Base-by-base conservation (phyloP, 148 eudicot species). In the Fagopyrum homotropicum region DNA sequence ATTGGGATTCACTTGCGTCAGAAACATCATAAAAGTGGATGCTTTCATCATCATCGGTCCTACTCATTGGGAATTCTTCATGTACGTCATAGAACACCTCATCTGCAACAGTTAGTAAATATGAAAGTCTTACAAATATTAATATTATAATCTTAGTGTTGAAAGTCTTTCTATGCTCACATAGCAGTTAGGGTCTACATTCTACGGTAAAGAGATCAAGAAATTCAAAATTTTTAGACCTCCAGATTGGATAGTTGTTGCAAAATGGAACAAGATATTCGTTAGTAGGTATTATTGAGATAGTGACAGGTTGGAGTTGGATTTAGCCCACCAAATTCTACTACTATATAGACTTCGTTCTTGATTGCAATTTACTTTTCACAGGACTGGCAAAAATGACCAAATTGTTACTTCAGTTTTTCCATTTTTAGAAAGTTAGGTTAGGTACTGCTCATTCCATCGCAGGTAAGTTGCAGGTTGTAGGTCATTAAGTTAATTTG, bases 11-110 rank as follows among this genome's bases (percentile, higher is more conserved):
- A 75, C 80, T 84, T 69, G 63, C 91, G 69, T 55, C 51, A 76
- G 76, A 51, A 50, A 72, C 76, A 74, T 81, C 77, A 44, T 84
- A 55, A 59, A 30, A 79, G 78, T 77, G 61, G 45, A 60, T 55
- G 77, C 54, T 74, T 61, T 82, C 84, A 19, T 86, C 87, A 73
- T 80, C 85, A 52, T 75, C 81, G 29, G n/a, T 76, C 29, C 72
- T 22, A 43, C 77, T 60, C 52, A 46, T 43, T 14, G 91, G 76
- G 75, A 90, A 85, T 73, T 81, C 83, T 72, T 92, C 92, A 60
- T 78, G 78, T 69, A 92, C 91, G 79, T 95, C 97, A 73, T 84
- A 85, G 79, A 88, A 95, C 46, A 83, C 86, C 54, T 90, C 96
- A 73, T 89, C 99, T 92, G 89, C 69, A 79, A 68, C 76, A 79